Evolutionary conservation across 2,329 filamentous ascomycete genomes (phyloP), one percentile per base, ranked within the genome.

Genomic region (Capronia epimyces): DNA sequence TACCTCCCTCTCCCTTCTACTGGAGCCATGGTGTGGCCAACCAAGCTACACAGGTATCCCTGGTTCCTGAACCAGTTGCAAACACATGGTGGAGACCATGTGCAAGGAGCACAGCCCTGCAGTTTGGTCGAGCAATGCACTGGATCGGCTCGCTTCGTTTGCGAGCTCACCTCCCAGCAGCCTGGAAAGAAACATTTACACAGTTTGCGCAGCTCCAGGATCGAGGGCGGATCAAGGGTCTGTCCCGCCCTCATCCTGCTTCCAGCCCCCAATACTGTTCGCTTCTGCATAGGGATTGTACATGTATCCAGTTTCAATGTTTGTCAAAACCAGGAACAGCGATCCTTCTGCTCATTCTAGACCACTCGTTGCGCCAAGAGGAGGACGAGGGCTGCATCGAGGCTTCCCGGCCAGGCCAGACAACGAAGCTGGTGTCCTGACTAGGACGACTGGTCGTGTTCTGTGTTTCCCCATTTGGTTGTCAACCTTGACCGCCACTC

Each of bases 281-380:
- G n/a, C 9, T 27, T 18, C n/a, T 41, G 37, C 37, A 37, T 37
- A 8, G 10, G 9, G 37, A 24, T 49, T 9, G 10, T n/a, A 49
- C 39, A 43, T 7, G 16, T 36, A 25, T 44, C 20, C 31, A 27
- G 21, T 39, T 39, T 15, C 34, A 20, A 18, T 18, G 18, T 42
- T 25, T n/a, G 21, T 24, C 42, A 48, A 40, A 39, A n/a, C n/a
- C 36, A 45, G 42, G 41, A 16, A 46, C 49, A 49, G 42, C 25
- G 39, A 31, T 24, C 31, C 36, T 25, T n/a, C 34, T 25, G 41
- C 36, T 20, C 22, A 18, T 34, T 46, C 27, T 47, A 25, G 22
- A 36, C 53, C 53, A 52, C 27, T 55, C 53, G 34, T 55, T n/a
- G 21, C 49, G 46, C 53, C 49, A 52, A 49, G 53, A n/a, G 13